Conservation (phyloP, 1,284 basidiomycete species). For the Mycena citricolor region DNA sequence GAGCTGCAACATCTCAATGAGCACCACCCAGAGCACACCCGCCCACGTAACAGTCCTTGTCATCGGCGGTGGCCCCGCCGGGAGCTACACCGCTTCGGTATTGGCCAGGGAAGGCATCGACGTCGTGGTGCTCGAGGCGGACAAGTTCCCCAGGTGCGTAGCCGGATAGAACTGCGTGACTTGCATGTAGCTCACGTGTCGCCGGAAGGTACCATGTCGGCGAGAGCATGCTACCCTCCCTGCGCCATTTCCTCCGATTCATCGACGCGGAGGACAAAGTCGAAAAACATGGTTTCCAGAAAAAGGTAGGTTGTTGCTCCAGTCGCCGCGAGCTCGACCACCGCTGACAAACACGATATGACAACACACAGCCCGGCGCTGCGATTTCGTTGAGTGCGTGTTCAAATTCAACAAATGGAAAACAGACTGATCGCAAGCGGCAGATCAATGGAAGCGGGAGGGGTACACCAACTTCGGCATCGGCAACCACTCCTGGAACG, state of each 20-base stretch:
- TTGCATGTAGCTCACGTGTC: too few relatives aligned
- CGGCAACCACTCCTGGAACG: conserved; percentile 50
- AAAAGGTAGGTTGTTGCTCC: conserved; percentile 25
- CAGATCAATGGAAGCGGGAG: conserved; percentile 7
- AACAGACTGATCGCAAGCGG: not conserved
- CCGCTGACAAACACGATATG: too few relatives aligned
- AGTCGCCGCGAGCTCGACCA: not conserved
- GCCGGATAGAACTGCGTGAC: too few relatives aligned
- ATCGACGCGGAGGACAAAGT: conserved; percentile 31
- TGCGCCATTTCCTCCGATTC: conserved; percentile 31
- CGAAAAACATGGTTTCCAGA: conserved; percentile 29
- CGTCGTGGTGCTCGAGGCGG: conserved; percentile 51
- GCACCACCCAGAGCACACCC: too few relatives aligned
- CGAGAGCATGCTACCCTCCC: conserved; percentile 33
- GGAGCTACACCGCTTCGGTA: conserved; percentile 51
- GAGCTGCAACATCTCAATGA: too few relatives aligned
- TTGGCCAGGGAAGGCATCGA: conserved; percentile 46
- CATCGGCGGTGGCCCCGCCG: conserved; percentile 50
- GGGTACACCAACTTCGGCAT: conserved; percentile 33
- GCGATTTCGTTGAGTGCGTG: conserved; percentile 1
- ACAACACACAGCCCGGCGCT: conserved; percentile 2
- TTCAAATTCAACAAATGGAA: not conserved
- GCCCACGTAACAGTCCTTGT: too few relatives aligned
- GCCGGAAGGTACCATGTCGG: conserved; percentile 38
- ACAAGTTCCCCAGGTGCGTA: conserved; percentile 33